Conservation (phyloP, 805 yeast genomes). For the Wickerhamiella brachini region DNA sequence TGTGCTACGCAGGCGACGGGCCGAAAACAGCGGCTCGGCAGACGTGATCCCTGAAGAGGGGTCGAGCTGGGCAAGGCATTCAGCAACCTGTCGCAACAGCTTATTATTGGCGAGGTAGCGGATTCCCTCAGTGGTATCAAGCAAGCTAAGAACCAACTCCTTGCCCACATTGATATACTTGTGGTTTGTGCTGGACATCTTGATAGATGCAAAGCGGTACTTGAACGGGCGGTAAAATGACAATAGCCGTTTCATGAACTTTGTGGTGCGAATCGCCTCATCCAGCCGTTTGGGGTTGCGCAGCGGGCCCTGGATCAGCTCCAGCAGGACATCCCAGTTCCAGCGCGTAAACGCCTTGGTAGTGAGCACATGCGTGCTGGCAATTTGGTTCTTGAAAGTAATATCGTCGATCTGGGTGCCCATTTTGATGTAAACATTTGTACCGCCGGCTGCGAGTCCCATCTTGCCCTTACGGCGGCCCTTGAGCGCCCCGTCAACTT, state of each 20-base stretch:
- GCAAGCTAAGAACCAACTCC: slow-evolving; percentile 51
- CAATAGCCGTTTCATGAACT: slow-evolving; percentile 68
- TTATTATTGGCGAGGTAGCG: slow-evolving; percentile 57
- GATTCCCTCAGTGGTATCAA: slow-evolving; percentile 52
- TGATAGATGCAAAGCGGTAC: slow-evolving; percentile 51
- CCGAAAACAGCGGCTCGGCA: slow-evolving; percentile 59
- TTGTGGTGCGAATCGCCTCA: slow-evolving; percentile 64
- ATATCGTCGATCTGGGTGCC: slow-evolving; percentile 43
- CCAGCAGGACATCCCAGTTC: slow-evolving; percentile 71
- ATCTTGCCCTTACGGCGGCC: not conserved
- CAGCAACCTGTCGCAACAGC: slow-evolving; percentile 75
- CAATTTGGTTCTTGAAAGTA: slow-evolving; percentile 50
- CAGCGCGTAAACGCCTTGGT: slow-evolving; percentile 72
- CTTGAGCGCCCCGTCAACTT: slow-evolving; percentile 29
- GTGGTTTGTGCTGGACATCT: slow-evolving; percentile 33
- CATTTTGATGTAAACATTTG: slow-evolving; percentile 18
- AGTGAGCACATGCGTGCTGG: slow-evolving; percentile 55
- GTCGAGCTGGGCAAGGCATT: slow-evolving; percentile 73
- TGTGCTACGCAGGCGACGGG: slow-evolving; percentile 44
- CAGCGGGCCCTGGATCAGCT: slow-evolving; percentile 75
- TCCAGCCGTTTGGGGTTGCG: slow-evolving; percentile 57
- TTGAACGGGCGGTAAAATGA: slow-evolving; percentile 90
- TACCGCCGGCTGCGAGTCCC: not conserved
- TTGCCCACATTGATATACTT: slow-evolving; percentile 62
- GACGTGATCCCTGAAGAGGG: slow-evolving; percentile 65